Base-by-base conservation (phyloP, 768 basidiomycete species). In the Amanita muscaria region DNA sequence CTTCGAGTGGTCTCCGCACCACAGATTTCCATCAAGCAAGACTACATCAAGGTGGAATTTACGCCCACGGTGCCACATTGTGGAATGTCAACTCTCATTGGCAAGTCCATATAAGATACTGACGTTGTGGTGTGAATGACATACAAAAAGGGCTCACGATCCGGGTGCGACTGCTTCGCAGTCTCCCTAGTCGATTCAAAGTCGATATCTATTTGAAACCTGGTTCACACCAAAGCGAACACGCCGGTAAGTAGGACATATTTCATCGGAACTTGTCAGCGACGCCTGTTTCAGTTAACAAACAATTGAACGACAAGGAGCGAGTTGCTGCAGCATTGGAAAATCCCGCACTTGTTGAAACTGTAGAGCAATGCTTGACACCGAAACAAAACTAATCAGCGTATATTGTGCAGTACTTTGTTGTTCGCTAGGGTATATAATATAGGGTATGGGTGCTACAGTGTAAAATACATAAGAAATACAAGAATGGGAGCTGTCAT, bases 231-330 rank as follows among this genome's bases (percentile, higher is more conserved):
- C 89, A 97, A 61, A 93, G 89, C 59, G 94, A 97, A 59, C 72
- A 81, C 45, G 83, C 91, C 41, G 80, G 91, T 90, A 48, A 27
- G 80, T 64, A 18, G 30, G 27, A 4, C 25, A 8, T 44, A 1
- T 37, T 18, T 21, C 31, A 7, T 19, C 12, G 22, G 14, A 29
- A 15, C 32, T 12, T 9, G 22, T 22, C 18, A 12, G 19, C 22
- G 40, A 9, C 36, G 18, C 23, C 44, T 27, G 5, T 12, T 40
- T 29, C 30, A 94, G 96, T 99, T 9, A 99, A 98, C 65, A 97
- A 97, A 61, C 96, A 99, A 57, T 72, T 99, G 25, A 99, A 99
- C 56, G 96, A 99, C 67, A 99, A 99, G 64, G 96, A 99, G 64
- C 75, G 96, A 31, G 96, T 98, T 2, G 92, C 92, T 19, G 96